Conservation (phyloP, 768 basidiomycete genomes). For the Cyclocybe cylindracea region DNA sequence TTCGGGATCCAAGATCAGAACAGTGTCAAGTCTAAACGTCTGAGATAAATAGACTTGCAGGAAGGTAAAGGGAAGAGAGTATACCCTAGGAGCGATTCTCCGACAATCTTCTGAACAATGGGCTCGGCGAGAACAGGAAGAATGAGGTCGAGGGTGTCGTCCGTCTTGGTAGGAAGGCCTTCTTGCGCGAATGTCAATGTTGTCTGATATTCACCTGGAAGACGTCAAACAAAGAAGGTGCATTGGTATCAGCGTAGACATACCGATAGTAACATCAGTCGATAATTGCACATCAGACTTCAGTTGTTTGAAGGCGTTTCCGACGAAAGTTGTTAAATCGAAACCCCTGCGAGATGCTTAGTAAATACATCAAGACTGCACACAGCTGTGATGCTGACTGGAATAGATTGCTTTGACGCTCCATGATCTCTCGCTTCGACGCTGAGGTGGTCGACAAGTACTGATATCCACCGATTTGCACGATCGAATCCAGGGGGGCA, state of each 20-base stretch:
- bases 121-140: conserved; percentile 71
- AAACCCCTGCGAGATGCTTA: conserved; percentile 47
- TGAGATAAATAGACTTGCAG: neutral
- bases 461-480: conserved; percentile 63
- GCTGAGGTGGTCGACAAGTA: conserved; percentile 48
- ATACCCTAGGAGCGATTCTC: conserved; percentile 52
- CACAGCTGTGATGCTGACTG: conserved; percentile 36
- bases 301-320: conserved; percentile 66
- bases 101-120: conserved; percentile 73
- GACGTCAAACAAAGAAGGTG: neutral
- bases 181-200: conserved; percentile 61
- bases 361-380: neutral
- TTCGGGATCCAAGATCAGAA: conserved; percentile 61
- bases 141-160: conserved; percentile 60
- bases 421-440: conserved; percentile 19
- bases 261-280: conserved; percentile 60
- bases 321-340: conserved; percentile 60
- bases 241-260: neutral
- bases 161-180: conserved; percentile 58
- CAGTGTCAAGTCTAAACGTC: conserved; percentile 48
- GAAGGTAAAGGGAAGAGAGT: neutral
- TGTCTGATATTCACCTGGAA: conserved; percentile 61
- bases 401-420: conserved; percentile 50
- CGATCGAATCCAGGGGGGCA: conserved; percentile 65
- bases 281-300: conserved; percentile 60